These are phyloP conservation scores for Pyrenochaeta sp. DNA, from an alignment of 2,329 filamentous ascomycete species.

Conservation along the genomic window DNA sequence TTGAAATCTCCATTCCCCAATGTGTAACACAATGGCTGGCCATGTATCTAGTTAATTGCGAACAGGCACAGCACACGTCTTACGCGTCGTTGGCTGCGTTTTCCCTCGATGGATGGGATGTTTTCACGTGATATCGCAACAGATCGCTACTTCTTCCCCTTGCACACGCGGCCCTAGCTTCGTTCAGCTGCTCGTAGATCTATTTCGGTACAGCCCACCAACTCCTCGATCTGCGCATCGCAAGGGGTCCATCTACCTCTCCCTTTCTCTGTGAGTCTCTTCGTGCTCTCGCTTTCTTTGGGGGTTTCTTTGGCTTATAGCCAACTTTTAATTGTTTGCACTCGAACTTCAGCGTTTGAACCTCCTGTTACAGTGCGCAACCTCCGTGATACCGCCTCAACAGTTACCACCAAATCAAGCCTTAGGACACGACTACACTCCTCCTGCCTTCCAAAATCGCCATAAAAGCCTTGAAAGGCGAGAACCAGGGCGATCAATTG, in stretches of 20 bases:
- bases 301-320: constrained; percentile 17
- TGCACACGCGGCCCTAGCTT: constrained; percentile 21
- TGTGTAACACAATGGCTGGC: neutral
- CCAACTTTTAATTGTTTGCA: constrained; percentile 21
- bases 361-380: constrained; percentile 5
- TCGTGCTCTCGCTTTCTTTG: constrained; percentile 17
- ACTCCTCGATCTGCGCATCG: constrained; percentile 27
- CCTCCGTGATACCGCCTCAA: constrained; percentile 20
- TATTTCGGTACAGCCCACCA: constrained; percentile 38
- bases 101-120: neutral
- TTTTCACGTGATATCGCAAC: constrained; percentile 18
- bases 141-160: constrained; percentile 23
- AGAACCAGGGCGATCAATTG: neutral
- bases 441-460: constrained; percentile 6
- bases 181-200: constrained; percentile 29
- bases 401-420: constrained; percentile 18
- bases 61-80: neutral
- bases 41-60: neutral
- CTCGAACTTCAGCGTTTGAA: neutral
- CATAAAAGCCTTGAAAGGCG: constrained; percentile 1
- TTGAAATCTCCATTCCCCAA: no score
- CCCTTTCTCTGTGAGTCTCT: constrained; percentile 20
- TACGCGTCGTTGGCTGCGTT: neutral
- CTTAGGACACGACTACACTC: constrained; percentile 25
- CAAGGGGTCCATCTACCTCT: constrained; percentile 29